These are phyloP conservation scores for Starmerella roubikii DNA, from an alignment of 805 yeast genomes.

Conservation along the genomic window DNA sequence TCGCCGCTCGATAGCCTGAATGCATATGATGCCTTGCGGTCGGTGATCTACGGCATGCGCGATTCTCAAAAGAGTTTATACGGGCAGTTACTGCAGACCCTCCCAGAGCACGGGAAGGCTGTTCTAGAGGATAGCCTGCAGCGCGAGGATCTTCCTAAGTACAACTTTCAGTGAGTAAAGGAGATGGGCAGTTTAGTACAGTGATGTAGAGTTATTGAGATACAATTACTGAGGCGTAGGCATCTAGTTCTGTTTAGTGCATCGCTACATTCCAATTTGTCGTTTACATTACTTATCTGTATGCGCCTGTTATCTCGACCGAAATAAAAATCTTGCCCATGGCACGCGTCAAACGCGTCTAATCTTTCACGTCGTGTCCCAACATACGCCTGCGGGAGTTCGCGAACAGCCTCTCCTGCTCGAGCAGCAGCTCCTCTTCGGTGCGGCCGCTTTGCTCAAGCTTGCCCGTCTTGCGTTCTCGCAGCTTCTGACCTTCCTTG, in stretches of 20 bases:
- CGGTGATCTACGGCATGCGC: conserved; percentile 38
- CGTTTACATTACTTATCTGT: background rate
- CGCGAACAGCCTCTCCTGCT: conserved; percentile 82
- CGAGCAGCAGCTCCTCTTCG: conserved; percentile 81
- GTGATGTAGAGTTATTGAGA: no score
- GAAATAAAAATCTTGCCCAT: background rate
- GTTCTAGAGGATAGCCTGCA: conserved; percentile 26
- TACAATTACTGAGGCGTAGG: no score
- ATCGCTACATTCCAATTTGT: no score
- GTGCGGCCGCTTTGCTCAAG: conserved; percentile 83
- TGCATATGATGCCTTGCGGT: conserved; percentile 52
- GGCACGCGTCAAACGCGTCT: background rate
- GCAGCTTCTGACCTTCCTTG: conserved; percentile 69
- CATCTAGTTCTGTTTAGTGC: no score
- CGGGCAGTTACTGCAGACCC: conserved; percentile 33
- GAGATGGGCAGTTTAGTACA: no score
- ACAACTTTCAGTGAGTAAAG: background rate
- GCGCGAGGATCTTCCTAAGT: conserved; percentile 13
- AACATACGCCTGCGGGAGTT: conserved; percentile 20
- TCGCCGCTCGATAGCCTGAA: conserved; percentile 69
- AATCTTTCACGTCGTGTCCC: conserved; percentile 8
- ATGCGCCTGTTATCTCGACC: no score
- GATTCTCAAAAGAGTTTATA: conserved; percentile 37
- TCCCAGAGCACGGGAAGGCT: conserved; percentile 29
- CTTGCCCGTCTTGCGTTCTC: conserved; percentile 83